Conservation (phyloP, 352 stramenopile species). For the Phytopythium boreale region DNA sequence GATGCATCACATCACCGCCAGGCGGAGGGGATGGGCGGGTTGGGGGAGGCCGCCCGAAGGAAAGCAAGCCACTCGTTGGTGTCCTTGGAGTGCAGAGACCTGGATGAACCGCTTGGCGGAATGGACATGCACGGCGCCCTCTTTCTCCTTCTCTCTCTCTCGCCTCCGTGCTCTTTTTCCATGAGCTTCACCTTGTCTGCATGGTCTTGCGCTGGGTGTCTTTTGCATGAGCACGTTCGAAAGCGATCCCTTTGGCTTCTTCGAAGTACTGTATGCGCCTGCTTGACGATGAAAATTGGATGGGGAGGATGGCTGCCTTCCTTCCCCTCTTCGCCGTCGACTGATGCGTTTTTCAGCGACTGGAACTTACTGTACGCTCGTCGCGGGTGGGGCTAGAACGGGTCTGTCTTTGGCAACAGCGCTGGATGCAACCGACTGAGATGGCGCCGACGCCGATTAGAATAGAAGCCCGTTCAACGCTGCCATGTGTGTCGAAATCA, state of each 20-base stretch:
- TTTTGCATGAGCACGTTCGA: background rate
- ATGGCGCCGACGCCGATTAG: background rate
- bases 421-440: background rate
- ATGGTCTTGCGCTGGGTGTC: background rate
- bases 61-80: background rate
- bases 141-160: background rate
- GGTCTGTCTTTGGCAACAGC: background rate
- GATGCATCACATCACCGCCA: background rate
- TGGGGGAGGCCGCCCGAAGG: background rate
- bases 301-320: background rate
- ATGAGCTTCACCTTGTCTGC: background rate
- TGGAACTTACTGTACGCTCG: background rate
- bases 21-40: background rate
- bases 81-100: background rate
- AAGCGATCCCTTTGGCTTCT: no score
- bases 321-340: background rate
- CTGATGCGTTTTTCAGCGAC: background rate
- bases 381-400: background rate
- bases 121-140: background rate
- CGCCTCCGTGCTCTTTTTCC: background rate
- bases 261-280: no score
- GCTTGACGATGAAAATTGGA: background rate
- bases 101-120: background rate
- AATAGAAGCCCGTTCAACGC: background rate
- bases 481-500: background rate